phyloP scores from a whole-genome alignment of 768 basidiomycete species.

The Phaeolepiota aurea region DNA sequence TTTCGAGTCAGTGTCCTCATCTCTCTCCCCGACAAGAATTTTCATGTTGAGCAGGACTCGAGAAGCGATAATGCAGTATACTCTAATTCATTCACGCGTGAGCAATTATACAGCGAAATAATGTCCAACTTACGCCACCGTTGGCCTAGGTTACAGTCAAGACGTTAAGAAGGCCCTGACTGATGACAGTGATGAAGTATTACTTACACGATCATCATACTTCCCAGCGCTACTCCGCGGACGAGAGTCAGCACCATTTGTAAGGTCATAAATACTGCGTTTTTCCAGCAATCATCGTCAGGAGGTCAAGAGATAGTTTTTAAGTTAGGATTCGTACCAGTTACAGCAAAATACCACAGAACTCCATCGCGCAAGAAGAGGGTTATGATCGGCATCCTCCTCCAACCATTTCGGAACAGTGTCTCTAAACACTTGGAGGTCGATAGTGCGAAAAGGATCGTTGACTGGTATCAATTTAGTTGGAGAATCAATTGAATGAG shows the following conservation, averaged over 20 bases:
- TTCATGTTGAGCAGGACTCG: neutral
- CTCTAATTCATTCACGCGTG: neutral
- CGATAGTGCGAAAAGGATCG: neutral
- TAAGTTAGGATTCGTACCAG: neutral
- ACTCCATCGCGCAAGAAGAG: conserved; percentile 1
- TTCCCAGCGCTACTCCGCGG: neutral
- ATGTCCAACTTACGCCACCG: neutral
- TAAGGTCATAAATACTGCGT: neutral
- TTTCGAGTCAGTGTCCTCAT: too few relatives aligned
- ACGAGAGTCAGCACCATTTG: neutral
- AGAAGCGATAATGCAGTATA: neutral
- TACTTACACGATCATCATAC: neutral
- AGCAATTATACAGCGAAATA: neutral
- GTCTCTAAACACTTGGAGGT: neutral
- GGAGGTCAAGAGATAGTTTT: neutral
- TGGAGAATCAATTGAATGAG: neutral
- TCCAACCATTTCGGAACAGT: neutral
- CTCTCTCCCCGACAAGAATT: too few relatives aligned
- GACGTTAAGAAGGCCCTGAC: neutral
- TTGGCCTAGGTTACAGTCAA: too few relatives aligned
- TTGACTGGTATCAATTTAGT: neutral
- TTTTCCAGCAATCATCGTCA: neutral
- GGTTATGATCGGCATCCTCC: conserved; percentile 1
- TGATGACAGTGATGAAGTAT: neutral
- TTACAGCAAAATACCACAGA: neutral